A percentile compares a stretch with the other conserved stretches of the same genome.
These are phyloP conservation scores for Alternaria tenuissima DNA, from an alignment of 2,329 filamentous ascomycete genomes.

Conservation along the genomic window DNA sequence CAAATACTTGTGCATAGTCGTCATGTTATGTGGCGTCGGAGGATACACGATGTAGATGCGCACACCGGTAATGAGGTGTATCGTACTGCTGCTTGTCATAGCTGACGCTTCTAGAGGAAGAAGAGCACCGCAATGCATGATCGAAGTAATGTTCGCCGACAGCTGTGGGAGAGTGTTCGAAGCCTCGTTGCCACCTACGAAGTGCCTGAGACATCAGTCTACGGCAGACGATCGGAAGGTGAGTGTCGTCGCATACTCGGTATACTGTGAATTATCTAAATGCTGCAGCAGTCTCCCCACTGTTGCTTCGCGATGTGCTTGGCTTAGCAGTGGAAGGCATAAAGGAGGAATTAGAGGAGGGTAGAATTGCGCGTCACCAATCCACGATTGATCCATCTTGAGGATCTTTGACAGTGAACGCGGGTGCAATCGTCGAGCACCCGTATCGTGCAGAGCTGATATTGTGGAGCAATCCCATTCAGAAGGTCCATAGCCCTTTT, in stretches of 20 bases:
- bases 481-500: background rate
- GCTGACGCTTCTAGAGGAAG: slow-evolving; percentile 1
- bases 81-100: background rate
- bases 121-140: slow-evolving; percentile 10
- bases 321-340: background rate
- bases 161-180: background rate
- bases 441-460: background rate
- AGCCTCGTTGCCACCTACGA: background rate
- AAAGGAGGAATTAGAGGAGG: background rate
- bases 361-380: background rate
- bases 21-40: slow-evolving; percentile 4
- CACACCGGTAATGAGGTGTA: background rate
- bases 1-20: background rate
- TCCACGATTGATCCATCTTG: background rate
- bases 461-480: background rate
- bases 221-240: background rate
- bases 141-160: background rate
- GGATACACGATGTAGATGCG: slow-evolving; percentile 6
- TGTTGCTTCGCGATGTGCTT: background rate
- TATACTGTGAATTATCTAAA: background rate
- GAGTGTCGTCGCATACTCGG: background rate
- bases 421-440: background rate
- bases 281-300: background rate
- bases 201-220: background rate
- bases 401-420: background rate